These are phyloP conservation scores for Phytophthora boehmeriae DNA, from an alignment of 352 stramenopile species.

Conservation along the genomic window DNA sequence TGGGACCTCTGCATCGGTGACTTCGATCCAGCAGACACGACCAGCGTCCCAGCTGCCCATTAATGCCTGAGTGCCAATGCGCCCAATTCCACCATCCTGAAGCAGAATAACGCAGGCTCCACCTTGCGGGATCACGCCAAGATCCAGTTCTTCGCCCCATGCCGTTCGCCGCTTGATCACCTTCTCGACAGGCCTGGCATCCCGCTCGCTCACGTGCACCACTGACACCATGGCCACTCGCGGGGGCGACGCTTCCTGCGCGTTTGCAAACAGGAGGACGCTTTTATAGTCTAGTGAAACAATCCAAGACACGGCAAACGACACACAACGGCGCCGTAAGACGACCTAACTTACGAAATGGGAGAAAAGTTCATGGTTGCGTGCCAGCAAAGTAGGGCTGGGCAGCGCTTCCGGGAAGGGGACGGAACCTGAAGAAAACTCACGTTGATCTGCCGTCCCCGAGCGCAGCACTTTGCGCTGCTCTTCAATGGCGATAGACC, in stretches of 20 bases:
- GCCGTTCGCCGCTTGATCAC: constrained; percentile 76
- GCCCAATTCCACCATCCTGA: constrained; percentile 69
- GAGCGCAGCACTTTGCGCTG: constrained; percentile 74
- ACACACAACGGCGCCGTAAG: constrained; percentile 33
- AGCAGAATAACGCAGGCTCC: constrained; percentile 83
- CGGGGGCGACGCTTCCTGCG: constrained; percentile 71
- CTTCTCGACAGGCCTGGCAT: constrained; percentile 63
- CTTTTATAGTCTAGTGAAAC: constrained; percentile 72
- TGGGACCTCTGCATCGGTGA: constrained; percentile 59
- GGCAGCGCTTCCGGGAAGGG: constrained; percentile 51
- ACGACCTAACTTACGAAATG: constrained; percentile 74
- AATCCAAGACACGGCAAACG: constrained; percentile 30
- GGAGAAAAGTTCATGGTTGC: constrained; percentile 81
- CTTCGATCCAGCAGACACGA: constrained; percentile 78
- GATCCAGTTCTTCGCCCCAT: constrained; percentile 69
- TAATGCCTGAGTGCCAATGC: constrained; percentile 81
- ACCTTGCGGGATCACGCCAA: constrained; percentile 80
- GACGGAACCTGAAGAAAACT: constrained; percentile 34
- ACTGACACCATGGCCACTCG: constrained; percentile 81
- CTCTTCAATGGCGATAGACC: constrained; percentile 84
- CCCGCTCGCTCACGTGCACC: constrained; percentile 62
- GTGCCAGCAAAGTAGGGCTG: constrained; percentile 71
- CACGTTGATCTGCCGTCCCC: constrained; percentile 59
- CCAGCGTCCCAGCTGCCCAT: constrained; percentile 88
- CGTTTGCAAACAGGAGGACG: constrained; percentile 63